Conservation (phyloP, 2,329 filamentous ascomycete genomes). For the Fusarium siculi region DNA sequence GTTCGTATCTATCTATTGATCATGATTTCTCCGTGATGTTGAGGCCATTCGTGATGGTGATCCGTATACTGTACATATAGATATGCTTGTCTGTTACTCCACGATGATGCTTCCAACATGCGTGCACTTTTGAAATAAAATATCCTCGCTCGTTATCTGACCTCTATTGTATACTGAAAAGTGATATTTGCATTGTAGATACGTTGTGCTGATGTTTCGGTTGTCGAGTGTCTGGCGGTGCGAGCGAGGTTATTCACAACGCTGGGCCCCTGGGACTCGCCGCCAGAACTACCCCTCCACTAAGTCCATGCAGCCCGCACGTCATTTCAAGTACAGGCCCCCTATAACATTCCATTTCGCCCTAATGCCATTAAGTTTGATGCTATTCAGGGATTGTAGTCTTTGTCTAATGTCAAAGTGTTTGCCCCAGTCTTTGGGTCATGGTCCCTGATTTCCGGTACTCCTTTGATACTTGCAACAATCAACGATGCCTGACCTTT, state of each 20-base stretch:
- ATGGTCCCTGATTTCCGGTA: background rate
- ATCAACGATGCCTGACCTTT: background rate
- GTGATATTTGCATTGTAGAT: rapidly evolving
- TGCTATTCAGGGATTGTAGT: background rate
- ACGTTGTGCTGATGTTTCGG: background rate
- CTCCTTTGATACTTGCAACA: background rate
- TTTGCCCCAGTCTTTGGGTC: background rate
- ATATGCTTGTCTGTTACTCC: background rate
- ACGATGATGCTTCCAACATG: background rate
- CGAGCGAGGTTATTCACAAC: conserved; percentile 19
- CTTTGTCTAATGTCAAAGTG: background rate
- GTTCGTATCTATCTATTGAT: background rate
- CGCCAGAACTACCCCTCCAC: conserved; percentile 8
- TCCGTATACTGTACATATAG: background rate
- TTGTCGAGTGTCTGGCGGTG: background rate
- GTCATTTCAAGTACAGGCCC: background rate
- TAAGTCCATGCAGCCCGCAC: background rate
- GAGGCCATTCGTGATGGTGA: background rate
- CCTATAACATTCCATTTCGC: background rate
- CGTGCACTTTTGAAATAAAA: background rate
- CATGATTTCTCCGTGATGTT: conserved; percentile 14
- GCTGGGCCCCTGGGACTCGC: conserved; percentile 5
- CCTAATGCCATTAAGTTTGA: background rate
- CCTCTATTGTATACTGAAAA: rapidly evolving
- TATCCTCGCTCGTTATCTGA: rapidly evolving